Base-by-base conservation (phyloP, 805 yeast species). In the Metschnikowia arizonensis region DNA sequence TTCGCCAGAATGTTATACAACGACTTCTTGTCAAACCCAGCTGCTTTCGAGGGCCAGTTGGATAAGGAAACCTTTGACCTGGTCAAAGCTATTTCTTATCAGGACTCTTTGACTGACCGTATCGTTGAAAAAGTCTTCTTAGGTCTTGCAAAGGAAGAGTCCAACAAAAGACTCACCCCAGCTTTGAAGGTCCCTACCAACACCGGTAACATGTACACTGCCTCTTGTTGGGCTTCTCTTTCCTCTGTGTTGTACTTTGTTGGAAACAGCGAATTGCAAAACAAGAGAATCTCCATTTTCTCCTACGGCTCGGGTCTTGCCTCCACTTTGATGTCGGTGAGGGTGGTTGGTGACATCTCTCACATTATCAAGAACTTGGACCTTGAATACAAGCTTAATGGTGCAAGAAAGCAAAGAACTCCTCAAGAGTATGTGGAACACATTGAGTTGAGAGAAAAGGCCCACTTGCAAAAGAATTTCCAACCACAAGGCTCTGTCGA, bases 271-370 rank as follows among this genome's bases (percentile, higher is more conserved):
- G 70, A 77, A 44, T 77, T 91, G 57, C 88, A 83, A 66, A 79
- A 78, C 58, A 88, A 89, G 76, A 81, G 97, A 68, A 76, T 93
- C 61, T 95, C 96, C 58, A 65, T 90, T 59, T 93, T 90, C 76
- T 93, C 99, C 17, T 93, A 93, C 68, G 99, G 99, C 56, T 91
- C 98, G 12, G 99, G 99, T 62, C 79, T 93, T 52, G 99, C 99
- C 36, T 78, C 98, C 14, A 81, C 96, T 32, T 73, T 93, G 68
- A 86, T 80, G 72, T 84, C 96, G 35, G 81, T 83, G 54, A 78
- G 72, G 51, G 87, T 93, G 50, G 78, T 75, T 52, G 96, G 95
- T 48, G 98, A 93, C 68, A 74, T 90, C 50, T 69, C 85, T 24
- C 56, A 76, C 50, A 84, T 90, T 53, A 78, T 78, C 52, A 65